Evolutionary conservation across 2,329 filamentous ascomycete genomes (phyloP).

Genomic region (Thielaviopsis ethacetica): DNA sequence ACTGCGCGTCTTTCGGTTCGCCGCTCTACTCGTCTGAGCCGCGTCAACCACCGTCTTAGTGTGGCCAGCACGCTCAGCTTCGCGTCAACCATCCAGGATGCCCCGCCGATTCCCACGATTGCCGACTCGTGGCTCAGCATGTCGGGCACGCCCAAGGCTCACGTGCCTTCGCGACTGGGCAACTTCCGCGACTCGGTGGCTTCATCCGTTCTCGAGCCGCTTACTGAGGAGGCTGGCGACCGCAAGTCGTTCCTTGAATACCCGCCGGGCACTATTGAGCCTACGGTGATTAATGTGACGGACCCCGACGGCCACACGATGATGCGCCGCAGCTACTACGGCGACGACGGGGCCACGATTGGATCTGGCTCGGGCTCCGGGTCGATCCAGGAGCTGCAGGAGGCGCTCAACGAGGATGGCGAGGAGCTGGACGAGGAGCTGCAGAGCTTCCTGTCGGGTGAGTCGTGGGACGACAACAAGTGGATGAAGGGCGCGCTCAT

Average conservation of each 20-base stretch:
- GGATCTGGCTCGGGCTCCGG: conserved; percentile 46
- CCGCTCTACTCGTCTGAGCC: conserved; percentile 77
- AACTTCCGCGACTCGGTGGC: conserved; percentile 75
- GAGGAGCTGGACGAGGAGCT: conserved; percentile 85
- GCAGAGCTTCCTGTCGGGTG: conserved; percentile 74
- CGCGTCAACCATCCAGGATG: conserved; percentile 81
- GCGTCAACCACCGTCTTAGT: conserved; percentile 81
- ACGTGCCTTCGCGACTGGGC: conserved; percentile 34
- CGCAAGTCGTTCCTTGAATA: conserved; percentile 93
- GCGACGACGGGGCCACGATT: conserved; percentile 44
- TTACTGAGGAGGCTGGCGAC: conserved; percentile 85
- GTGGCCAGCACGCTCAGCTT: conserved; percentile 89
- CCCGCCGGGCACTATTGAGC: conserved; percentile 58
- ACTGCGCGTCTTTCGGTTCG: conserved; percentile 87
- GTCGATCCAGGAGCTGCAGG: conserved; percentile 58
- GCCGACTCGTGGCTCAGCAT: conserved; percentile 74
- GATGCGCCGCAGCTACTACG: conserved; percentile 61
- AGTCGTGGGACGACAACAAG: conserved; percentile 92
- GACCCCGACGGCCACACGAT: conserved; percentile 59
- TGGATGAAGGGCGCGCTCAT: conserved; percentile 99
- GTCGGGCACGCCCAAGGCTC: conserved; percentile 1
- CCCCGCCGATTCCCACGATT: conserved; percentile 87
- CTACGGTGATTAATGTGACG: conserved; percentile 48
- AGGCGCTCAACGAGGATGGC: conserved; percentile 76
- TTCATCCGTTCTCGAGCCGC: conserved; percentile 73